Evolutionary conservation across 2,329 filamentous ascomycete genomes (phyloP), one percentile per base, ranked within the genome.

Genomic region (Zasmidium angulare): DNA sequence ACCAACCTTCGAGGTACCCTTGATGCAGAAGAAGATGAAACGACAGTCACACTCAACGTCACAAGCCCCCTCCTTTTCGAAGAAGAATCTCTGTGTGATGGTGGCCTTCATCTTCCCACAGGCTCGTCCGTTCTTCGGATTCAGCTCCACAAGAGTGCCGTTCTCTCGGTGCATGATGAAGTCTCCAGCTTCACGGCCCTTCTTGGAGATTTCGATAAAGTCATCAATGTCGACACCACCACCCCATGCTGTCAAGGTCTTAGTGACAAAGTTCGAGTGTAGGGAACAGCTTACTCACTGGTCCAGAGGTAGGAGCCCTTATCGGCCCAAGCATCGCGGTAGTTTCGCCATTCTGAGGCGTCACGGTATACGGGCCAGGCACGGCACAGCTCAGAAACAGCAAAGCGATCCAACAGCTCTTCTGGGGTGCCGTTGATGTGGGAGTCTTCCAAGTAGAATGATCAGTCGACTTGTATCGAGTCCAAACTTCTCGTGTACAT

Each of bases 21-120:
- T 68, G 20, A 50, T 54, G 43, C 56, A 68, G 59, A 69, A 69
- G 53, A 66, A 69, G 43, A 62, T 57, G 47, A 70, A 70, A 17
- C 67, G 67, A 60, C 79, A 81, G 59, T 82, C 80, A 0, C 71
- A 71, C 53, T 82, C 79, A 0, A 75, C 78, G 55, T 82, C 79
- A 3, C 78, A 74, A 60, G 79, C 78, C 4, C 64, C 68, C 0
- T 71, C 75, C 36, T 43, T 43, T 20, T 78, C 75, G 2, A 81
- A 66, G 1, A 66, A 63, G 59, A 82, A 81, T 2, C 80, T 74
- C 59, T 82, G 80, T 0, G 80, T 81, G 58, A 81, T 81, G 2
- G 76, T 81, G 0, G 79, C 79, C 62, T 82, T 82, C 74, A 82
- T 76, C 68, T 82, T 82, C 9, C 77, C 80, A 0, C 81, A 76